Conservation (phyloP, 371 early-diverging fungal genomes). For the Mucor racemosus region DNA sequence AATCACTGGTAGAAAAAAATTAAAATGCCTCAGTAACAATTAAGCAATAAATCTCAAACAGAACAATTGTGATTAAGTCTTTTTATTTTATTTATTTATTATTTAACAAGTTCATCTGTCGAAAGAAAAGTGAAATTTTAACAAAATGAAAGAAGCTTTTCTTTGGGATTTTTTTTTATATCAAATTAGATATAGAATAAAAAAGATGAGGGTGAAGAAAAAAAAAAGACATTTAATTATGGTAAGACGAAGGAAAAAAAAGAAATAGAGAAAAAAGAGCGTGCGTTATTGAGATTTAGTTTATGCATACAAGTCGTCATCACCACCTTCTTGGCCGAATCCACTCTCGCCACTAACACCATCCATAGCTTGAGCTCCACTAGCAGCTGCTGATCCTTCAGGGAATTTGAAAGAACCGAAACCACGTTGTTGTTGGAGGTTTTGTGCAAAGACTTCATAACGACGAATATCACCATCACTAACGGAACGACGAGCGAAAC, state of each 20-base stretch:
- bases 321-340: slow-evolving; percentile 56
- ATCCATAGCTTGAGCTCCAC: slow-evolving; percentile 48
- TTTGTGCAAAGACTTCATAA: slow-evolving; percentile 99
- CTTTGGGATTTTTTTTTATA: not conserved
- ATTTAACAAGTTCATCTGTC: slow-evolving; percentile 6
- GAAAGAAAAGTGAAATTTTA: not conserved
- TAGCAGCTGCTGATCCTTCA: slow-evolving; percentile 40
- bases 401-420: slow-evolving; percentile 96
- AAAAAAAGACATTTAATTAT: not conserved
- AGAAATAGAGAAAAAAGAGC: not conserved
- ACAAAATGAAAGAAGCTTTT: not conserved
- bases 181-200: not conserved
- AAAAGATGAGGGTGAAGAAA: not conserved
- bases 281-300: slow-evolving; percentile 2
- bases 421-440: slow-evolving; percentile 93
- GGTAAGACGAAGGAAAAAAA: not conserved
- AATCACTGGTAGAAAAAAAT: no score
- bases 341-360: slow-evolving; percentile 45
- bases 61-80: not conserved
- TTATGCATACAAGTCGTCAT: slow-evolving; percentile 66
- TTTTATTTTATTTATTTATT: not conserved
- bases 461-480: slow-evolving; percentile 96
- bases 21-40: no score
- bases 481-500: slow-evolving; percentile 96
- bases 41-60: no score